Base-by-base conservation (phyloP, 768 basidiomycete genomes). In the Russula abietina region DNA sequence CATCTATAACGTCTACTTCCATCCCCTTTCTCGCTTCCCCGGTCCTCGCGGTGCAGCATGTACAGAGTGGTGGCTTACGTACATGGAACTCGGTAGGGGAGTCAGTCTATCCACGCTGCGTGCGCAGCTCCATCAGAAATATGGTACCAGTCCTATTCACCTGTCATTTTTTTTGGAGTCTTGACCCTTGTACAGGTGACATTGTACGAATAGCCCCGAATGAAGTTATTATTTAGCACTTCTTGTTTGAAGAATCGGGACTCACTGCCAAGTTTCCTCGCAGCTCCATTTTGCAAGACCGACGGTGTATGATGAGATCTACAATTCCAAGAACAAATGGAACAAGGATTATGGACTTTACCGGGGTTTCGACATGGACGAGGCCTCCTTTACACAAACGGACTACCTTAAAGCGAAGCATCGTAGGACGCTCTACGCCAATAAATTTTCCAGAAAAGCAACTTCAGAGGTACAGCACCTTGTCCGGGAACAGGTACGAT, bases 281-380 rank as follows among this genome's bases (percentile, higher is more conserved):
- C 24, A 64, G 62, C 59, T 64, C 11, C 62, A 64, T 28, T 64
- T 64, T 36, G 5, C 62, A 8, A 39, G 48, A 36, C 62, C 57
- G 9, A 33, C 28, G 5, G 62, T 24, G 7, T 63, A 60, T 38
- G 49, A 63, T 22, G 62, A 64, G 19, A 64, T 64, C 3, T 64
- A 64, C 46, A 60, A 43, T 26, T 30, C 11, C 1, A 58, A 64
- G 33, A 64, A 64, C 46, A 72, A 69, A 41, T 73, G 78, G 61
- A 70, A 72, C 30, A 81, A 81, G 62, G 78, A 79, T n/a, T 66
- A 73, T 24, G 43, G 49, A 7, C 73, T 76, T 53, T 80, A 80
- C 59, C 58, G 61, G 22, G 73, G 71, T 54, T 79, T 79, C 65
- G 73, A 72, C 10, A 70, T 70, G 19, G 68, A 71, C 24, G 68